These are phyloP conservation scores for Lachancea waltii DNA, from an alignment of 805 yeast genomes.

Conservation along the genomic window DNA sequence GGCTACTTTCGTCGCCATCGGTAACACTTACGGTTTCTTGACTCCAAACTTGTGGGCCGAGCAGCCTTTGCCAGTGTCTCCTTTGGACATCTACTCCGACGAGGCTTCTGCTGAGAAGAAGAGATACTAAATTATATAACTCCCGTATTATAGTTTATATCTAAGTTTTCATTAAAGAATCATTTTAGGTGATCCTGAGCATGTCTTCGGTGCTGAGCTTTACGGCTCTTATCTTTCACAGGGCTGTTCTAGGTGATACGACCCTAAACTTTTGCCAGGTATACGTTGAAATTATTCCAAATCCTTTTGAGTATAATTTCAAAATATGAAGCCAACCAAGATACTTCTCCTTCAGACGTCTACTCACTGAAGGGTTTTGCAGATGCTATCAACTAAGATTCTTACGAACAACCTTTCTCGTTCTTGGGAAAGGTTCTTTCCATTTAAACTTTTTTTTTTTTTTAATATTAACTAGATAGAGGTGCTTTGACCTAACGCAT, in stretches of 20 bases:
- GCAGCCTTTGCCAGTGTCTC: slow-evolving; percentile 78
- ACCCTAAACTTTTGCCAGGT: too few species aligned
- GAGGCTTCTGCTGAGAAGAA: slow-evolving; percentile 71
- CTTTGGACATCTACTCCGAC: slow-evolving; percentile 90
- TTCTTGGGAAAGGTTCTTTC: slow-evolving; percentile 1
- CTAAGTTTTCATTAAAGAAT: neutral
- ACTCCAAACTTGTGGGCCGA: slow-evolving; percentile 98
- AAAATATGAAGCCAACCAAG: neutral
- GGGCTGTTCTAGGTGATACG: too few species aligned
- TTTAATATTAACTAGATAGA: slow-evolving; percentile 7
- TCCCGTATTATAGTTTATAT: neutral
- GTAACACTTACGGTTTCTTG: slow-evolving; percentile 99
- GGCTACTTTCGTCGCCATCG: slow-evolving; percentile 98
- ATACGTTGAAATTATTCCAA: neutral
- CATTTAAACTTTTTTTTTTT: slow-evolving; percentile 14
- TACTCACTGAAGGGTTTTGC: too few species aligned
- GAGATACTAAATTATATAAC: slow-evolving; percentile 49
- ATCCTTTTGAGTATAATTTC: slow-evolving; percentile 6
- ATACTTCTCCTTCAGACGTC: too few species aligned
- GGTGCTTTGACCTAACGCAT: neutral
- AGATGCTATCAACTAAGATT: too few species aligned
- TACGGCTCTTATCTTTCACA: too few species aligned
- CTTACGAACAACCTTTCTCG: neutral
- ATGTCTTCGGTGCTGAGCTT: neutral
- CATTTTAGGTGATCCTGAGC: neutral